Evolutionary conservation across 2,329 filamentous ascomycete genomes (phyloP).

Genomic region (Juglanconis juglandina): DNA sequence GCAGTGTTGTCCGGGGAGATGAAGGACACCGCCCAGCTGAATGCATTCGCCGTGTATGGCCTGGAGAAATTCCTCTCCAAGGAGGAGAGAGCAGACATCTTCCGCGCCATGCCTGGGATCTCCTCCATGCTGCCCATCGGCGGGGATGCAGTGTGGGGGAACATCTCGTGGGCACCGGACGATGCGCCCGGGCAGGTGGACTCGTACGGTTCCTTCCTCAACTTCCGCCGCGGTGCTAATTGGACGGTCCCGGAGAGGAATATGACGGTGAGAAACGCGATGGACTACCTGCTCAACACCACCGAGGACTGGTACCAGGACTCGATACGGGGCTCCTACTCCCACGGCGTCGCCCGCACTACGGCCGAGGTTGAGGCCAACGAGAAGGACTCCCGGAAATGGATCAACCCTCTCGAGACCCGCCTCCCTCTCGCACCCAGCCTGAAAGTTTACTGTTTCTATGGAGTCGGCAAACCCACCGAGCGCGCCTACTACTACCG

Average conservation of each 20-base stretch:
- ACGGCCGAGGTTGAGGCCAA: constrained; percentile 76
- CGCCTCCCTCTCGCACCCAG: constrained; percentile 81
- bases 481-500: constrained; percentile 92
- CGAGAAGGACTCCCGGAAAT: constrained; percentile 73
- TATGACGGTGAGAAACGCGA: constrained; percentile 72
- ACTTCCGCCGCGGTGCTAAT: constrained; percentile 69
- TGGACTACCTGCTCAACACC: constrained; percentile 73
- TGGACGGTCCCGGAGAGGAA: constrained; percentile 66
- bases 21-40: constrained; percentile 95
- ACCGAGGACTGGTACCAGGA: constrained; percentile 83
- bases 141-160: constrained; percentile 92
- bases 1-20: constrained; percentile 94
- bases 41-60: constrained; percentile 93
- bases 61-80: constrained; percentile 92
- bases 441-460: constrained; percentile 96
- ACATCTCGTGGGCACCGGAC: constrained; percentile 81
- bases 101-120: constrained; percentile 94
- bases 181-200: constrained; percentile 70
- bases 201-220: constrained; percentile 78
- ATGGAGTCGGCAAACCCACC: constrained; percentile 89
- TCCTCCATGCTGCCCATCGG: constrained; percentile 96
- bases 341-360: constrained; percentile 81
- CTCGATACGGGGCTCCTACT: constrained; percentile 73
- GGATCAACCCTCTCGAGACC: constrained; percentile 87
- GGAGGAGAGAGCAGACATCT: constrained; percentile 87